phyloP scores from a whole-genome alignment of 2,329 filamentous ascomycete species.

The Pseudogymnoascus sp. region DNA sequence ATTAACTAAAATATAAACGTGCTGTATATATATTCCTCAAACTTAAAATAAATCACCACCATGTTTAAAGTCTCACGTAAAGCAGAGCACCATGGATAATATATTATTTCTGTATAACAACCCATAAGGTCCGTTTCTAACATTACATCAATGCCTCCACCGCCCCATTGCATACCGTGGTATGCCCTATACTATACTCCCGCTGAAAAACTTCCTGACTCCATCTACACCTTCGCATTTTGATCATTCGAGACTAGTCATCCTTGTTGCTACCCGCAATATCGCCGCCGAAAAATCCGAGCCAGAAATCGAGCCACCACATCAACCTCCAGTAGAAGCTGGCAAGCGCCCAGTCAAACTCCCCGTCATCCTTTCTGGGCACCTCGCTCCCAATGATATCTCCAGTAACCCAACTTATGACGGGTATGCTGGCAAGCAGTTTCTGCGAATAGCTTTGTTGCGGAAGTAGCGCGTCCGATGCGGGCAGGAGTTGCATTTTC shows the following conservation, averaged over 20 bases:
- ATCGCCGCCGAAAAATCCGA: conserved; percentile 52
- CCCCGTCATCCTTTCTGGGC: conserved; percentile 62
- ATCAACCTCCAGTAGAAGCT: conserved; percentile 62
- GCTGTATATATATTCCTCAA: background rate
- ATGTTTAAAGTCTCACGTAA: background rate
- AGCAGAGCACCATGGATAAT: background rate
- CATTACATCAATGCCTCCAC: background rate
- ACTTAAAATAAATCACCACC: background rate
- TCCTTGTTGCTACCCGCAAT: conserved; percentile 52
- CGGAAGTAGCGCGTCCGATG: conserved; percentile 63
- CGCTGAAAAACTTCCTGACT: background rate
- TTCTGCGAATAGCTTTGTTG: conserved; percentile 59
- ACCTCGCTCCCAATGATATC: conserved; percentile 69
- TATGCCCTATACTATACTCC: conserved; percentile 1
- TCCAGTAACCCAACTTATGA: conserved; percentile 64
- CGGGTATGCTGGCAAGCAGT: conserved; percentile 56
- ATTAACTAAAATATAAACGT: background rate
- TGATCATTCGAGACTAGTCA: conserved; percentile 33
- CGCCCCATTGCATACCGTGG: background rate
- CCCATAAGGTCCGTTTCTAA: background rate
- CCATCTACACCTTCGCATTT: background rate
- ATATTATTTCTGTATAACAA: background rate
- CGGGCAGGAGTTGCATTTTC: conserved; percentile 56
- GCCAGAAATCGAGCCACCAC: conserved; percentile 53
- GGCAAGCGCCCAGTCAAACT: conserved; percentile 66